Conservation (phyloP, 495 filamentous ascomycete genomes). For the Lepidopterella palustris region DNA sequence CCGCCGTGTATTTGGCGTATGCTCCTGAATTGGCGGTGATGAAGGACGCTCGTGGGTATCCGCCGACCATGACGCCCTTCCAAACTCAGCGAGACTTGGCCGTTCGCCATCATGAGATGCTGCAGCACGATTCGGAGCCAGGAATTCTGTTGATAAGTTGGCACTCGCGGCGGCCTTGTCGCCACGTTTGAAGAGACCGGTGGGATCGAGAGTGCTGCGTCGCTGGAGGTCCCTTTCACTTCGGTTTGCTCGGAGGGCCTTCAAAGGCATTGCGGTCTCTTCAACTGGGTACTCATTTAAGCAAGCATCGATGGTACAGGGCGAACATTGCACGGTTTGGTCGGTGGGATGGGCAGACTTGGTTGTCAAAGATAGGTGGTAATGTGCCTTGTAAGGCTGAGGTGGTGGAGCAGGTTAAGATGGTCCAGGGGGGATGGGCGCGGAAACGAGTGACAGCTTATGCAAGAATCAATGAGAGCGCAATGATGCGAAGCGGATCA, state of each 20-base stretch:
- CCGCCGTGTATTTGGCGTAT: constrained; percentile 47
- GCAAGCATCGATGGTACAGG: constrained; percentile 18
- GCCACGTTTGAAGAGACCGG: constrained; percentile 22
- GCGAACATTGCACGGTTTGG: constrained; percentile 26
- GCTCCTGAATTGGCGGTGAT: constrained; percentile 28
- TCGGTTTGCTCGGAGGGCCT: constrained; percentile 31
- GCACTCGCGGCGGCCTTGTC: constrained; percentile 17
- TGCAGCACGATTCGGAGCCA: constrained; percentile 14
- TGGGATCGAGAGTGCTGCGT: constrained; percentile 37
- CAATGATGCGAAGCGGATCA: neutral
- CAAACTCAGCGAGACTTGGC: constrained; percentile 18
- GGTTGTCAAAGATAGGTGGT: constrained; percentile 13
- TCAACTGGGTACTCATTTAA: constrained; percentile 23
- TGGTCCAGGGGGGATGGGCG: neutral
- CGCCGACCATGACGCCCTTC: constrained; percentile 6
- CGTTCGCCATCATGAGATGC: constrained; percentile 28
- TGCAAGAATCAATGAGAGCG: neutral
- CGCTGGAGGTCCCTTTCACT: constrained; percentile 34
- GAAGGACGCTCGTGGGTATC: constrained; percentile 15
- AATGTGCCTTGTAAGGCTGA: constrained; percentile 25
- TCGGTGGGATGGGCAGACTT: constrained; percentile 5
- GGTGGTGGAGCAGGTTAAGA: neutral
- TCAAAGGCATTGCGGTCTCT: constrained; percentile 37
- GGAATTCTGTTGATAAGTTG: constrained; percentile 21
- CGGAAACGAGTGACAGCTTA: neutral